Conservation (phyloP, 2,329 filamentous ascomycete species). For the Fusarium temperatum region DNA sequence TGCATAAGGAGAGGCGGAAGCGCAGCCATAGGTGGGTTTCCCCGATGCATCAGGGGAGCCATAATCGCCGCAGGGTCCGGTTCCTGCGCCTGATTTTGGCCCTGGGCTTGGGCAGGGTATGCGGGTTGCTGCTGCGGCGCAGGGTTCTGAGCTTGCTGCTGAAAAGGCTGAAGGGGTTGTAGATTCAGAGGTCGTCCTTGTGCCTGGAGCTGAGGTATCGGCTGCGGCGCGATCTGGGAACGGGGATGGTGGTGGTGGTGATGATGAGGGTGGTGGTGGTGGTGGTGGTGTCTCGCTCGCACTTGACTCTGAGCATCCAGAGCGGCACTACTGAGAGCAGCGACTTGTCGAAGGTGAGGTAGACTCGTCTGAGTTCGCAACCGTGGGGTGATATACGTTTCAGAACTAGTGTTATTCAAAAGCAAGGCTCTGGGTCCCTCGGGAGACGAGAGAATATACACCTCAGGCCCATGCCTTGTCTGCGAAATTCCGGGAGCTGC, state of each 20-base stretch:
- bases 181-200: slow-evolving; percentile 17
- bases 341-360: slow-evolving; percentile 40
- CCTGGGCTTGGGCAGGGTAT: slow-evolving; percentile 31
- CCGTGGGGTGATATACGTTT: slow-evolving; percentile 62
- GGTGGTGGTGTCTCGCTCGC: slow-evolving; percentile 39
- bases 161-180: slow-evolving; percentile 22
- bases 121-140: slow-evolving; percentile 42
- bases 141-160: slow-evolving; percentile 27
- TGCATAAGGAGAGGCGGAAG: slow-evolving; percentile 47
- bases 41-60: slow-evolving; percentile 46
- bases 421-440: slow-evolving; percentile 67
- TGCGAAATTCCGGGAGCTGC: slow-evolving; percentile 14
- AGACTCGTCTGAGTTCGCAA: slow-evolving; percentile 40
- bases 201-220: slow-evolving; percentile 11
- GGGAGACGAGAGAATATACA: slow-evolving; percentile 70
- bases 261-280: slow-evolving; percentile 39
- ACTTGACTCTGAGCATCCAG: slow-evolving; percentile 32
- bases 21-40: slow-evolving; percentile 50
- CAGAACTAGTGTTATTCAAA: slow-evolving; percentile 59
- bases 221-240: slow-evolving; percentile 20
- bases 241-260: slow-evolving; percentile 38
- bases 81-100: slow-evolving; percentile 34
- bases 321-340: slow-evolving; percentile 13
- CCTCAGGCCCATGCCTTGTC: slow-evolving; percentile 53
- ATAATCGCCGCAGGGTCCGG: slow-evolving; percentile 40